Conservation (phyloP, 2,329 filamentous ascomycete species). For the Diplocarpon mali region DNA sequence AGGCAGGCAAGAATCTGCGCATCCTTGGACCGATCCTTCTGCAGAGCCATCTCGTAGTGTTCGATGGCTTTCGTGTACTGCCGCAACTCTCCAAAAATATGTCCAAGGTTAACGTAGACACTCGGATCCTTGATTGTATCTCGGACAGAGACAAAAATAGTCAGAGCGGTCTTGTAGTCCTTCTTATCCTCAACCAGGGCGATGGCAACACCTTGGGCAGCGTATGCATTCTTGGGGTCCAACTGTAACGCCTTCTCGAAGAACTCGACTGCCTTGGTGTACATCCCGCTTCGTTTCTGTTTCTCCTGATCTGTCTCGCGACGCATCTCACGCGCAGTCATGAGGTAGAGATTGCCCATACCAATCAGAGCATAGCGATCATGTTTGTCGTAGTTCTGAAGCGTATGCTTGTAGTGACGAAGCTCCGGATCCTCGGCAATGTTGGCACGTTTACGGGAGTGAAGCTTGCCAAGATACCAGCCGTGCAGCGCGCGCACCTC, state of each 20-base stretch:
- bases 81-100: slow-evolving; percentile 80
- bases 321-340: slow-evolving; percentile 86
- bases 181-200: slow-evolving; percentile 91
- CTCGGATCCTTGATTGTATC: slow-evolving; percentile 83
- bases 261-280: slow-evolving; percentile 90
- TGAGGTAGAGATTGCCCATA: slow-evolving; percentile 85
- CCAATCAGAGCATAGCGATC: slow-evolving; percentile 93
- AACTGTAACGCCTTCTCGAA: slow-evolving; percentile 94
- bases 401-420: slow-evolving; percentile 89
- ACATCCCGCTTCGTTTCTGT: slow-evolving; percentile 77
- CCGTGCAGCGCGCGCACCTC: slow-evolving; percentile 90
- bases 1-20: slow-evolving; percentile 59
- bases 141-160: slow-evolving; percentile 81
- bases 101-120: slow-evolving; percentile 86
- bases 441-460: slow-evolving; percentile 71
- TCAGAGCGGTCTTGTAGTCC: slow-evolving; percentile 69
- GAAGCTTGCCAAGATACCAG: slow-evolving; percentile 80
- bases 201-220: slow-evolving; percentile 91
- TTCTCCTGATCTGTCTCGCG: slow-evolving; percentile 82
- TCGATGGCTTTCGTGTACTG: slow-evolving; percentile 91
- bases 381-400: slow-evolving; percentile 92
- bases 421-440: slow-evolving; percentile 85
- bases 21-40: slow-evolving; percentile 51
- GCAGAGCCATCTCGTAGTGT: slow-evolving; percentile 71
- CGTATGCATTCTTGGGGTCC: slow-evolving; percentile 92